Percentiles rank a stretch among this genome's conserved stretches.
Conservation (phyloP, 331 rosid species). For the Quercus lobata region DNA sequence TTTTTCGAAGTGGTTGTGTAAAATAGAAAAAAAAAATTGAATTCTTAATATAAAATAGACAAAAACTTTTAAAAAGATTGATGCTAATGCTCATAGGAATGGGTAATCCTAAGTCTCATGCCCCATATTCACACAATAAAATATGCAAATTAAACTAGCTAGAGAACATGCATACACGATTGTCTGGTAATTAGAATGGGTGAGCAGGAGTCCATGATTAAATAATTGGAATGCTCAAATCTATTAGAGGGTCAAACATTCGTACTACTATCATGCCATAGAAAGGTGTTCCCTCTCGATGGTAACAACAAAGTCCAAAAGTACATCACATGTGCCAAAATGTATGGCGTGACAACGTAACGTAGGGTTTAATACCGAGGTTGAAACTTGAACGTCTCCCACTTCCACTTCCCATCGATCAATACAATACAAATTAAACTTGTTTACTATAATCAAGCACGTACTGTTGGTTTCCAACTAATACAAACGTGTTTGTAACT, state of each 20-base stretch:
- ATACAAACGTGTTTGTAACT: slow-evolving; percentile 6
- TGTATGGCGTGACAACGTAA: slow-evolving; percentile 3
- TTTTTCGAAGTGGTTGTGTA: rapidly evolving
- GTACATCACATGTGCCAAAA: slow-evolving; percentile 11
- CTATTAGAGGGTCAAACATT: too few species aligned
- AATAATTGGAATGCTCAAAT: too few species aligned
- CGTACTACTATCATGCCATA: background rate
- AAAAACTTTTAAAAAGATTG: rapidly evolving
- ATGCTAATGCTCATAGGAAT: too few species aligned
- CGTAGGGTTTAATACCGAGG: background rate
- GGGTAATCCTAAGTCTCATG: too few species aligned
- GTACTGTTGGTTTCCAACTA: slow-evolving; percentile 18
- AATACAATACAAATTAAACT: background rate
- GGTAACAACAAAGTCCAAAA: background rate
- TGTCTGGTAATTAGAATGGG: too few species aligned
- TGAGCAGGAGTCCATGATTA: too few species aligned
- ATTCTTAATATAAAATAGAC: too few species aligned
- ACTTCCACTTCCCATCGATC: background rate
- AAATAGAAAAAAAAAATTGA: too few species aligned
- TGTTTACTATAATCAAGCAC: slow-evolving; percentile 24
- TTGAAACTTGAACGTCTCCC: background rate
- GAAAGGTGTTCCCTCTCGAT: background rate
- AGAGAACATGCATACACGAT: too few species aligned
- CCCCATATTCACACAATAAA: too few species aligned
- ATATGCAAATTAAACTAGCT: too few species aligned